A percentile compares a stretch with the other conserved stretches of the same genome.
Conservation (phyloP, 2,329 filamentous ascomycete genomes). For the Sporothrix luriei region DNA sequence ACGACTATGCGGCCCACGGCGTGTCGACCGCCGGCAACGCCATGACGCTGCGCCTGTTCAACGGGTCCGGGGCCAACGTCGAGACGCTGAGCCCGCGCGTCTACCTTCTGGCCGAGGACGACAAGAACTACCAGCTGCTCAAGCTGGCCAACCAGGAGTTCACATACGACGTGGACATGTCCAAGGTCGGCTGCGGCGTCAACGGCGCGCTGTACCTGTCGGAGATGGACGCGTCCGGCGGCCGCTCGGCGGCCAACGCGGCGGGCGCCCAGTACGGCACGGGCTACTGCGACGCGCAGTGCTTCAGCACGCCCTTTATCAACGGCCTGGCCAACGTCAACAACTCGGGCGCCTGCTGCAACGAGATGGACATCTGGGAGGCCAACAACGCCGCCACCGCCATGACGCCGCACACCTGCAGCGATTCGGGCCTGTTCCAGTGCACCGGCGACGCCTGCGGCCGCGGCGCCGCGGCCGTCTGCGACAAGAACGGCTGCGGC, state of each 20-base stretch:
- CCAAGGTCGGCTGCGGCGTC: constrained; percentile 61
- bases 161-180: constrained; percentile 66
- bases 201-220: constrained; percentile 57
- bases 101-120: constrained; percentile 40
- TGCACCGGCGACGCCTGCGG: constrained; percentile 50
- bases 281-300: constrained; percentile 55
- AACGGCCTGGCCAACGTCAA: constrained; percentile 47
- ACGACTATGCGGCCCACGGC: neutral
- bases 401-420: constrained; percentile 62
- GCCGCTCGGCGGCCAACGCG: constrained; percentile 49
- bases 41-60: constrained; percentile 30
- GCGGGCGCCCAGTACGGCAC: constrained; percentile 57
- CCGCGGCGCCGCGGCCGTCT: constrained; percentile 49
- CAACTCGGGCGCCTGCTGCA: constrained; percentile 56
- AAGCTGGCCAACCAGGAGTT: constrained; percentile 63
- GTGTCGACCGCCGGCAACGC: constrained; percentile 20
- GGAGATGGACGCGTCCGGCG: constrained; percentile 56
- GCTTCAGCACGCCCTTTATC: constrained; percentile 52
- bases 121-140: constrained; percentile 50
- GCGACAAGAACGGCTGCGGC: constrained; percentile 67
- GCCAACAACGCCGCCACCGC: constrained; percentile 62
- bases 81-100: constrained; percentile 40
- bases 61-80: constrained; percentile 27
- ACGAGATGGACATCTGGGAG: constrained; percentile 65
- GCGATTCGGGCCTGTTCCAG: constrained; percentile 44